A percentile compares a stretch with the other conserved stretches of the same genome.
Conservation (phyloP, 2,329 filamentous ascomycete species). For the Clarireedia paspali region DNA sequence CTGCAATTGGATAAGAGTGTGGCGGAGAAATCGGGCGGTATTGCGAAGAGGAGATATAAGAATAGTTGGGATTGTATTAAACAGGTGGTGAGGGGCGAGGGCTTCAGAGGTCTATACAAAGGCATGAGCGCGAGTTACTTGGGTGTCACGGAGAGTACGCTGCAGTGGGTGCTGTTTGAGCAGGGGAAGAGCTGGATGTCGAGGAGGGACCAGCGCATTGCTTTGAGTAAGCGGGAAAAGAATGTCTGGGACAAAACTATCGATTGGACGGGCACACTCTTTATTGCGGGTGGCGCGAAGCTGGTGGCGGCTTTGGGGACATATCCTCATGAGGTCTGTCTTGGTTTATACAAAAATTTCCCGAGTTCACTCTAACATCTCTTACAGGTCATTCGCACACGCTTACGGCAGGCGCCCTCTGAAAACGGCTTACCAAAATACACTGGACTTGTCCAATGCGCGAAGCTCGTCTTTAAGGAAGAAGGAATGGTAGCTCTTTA, state of each 20-base stretch:
- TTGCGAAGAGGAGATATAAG: constrained; percentile 61
- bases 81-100: constrained; percentile 75
- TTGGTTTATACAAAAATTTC: background rate
- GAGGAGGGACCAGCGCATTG: constrained; percentile 51
- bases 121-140: constrained; percentile 88
- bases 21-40: constrained; percentile 48
- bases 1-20: constrained; percentile 86
- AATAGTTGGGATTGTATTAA: constrained; percentile 84
- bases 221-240: constrained; percentile 51
- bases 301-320: constrained; percentile 75
- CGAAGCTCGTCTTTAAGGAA: constrained; percentile 78
- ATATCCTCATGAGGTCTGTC: constrained; percentile 80
- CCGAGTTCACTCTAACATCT: constrained; percentile 4
- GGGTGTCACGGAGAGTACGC: constrained; percentile 79
- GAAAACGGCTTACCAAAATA: constrained; percentile 71
- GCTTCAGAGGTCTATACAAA: constrained; percentile 75
- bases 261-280: constrained; percentile 70
- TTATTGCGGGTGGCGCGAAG: constrained; percentile 77
- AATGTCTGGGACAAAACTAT: constrained; percentile 68
- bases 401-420: constrained; percentile 76
- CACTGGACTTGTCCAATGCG: constrained; percentile 81
- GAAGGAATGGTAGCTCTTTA: constrained; percentile 83
- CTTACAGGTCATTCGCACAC: constrained; percentile 65
- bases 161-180: constrained; percentile 94
- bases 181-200: constrained; percentile 75